Evolutionary conservation across 306 rosid species (phyloP).

Genomic region (Quercus mongolica): DNA sequence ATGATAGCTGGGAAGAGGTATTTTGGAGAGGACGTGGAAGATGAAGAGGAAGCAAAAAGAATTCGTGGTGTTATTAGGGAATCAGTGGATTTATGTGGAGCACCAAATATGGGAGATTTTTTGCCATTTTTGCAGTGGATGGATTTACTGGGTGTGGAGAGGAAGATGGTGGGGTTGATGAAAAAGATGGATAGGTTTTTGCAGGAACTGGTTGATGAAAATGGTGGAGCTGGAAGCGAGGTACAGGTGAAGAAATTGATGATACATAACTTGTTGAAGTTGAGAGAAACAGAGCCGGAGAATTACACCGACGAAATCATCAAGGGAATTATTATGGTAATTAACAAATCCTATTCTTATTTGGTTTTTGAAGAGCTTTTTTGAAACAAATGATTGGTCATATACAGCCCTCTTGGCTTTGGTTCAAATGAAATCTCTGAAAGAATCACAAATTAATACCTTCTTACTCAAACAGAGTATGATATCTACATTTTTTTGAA

Average conservation of each 20-base stretch:
- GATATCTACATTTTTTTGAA: too few relatives aligned
- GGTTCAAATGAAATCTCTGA: too few relatives aligned
- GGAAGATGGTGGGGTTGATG: constrained; percentile 20
- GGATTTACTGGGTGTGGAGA: neutral
- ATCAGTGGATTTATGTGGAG: too few relatives aligned
- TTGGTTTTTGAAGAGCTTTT: neutral
- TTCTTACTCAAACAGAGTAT: too few relatives aligned
- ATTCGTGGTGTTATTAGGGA: too few relatives aligned
- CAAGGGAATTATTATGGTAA: constrained; percentile 32
- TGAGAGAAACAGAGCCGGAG: constrained; percentile 26
- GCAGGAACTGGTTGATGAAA: too few relatives aligned
- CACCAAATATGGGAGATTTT: neutral
- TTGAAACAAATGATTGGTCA: neutral
- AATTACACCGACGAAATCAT: constrained; percentile 26
- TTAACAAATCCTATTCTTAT: constrained; percentile 15
- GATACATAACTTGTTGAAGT: constrained; percentile 12
- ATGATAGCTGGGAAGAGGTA: neutral
- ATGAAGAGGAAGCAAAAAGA: too few relatives aligned
- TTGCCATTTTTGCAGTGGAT: constrained; percentile 1
- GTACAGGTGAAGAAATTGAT: too few relatives aligned
- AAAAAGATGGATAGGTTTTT: constrained; percentile 6
- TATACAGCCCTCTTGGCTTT: neutral
- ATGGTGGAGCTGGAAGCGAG: too few relatives aligned
- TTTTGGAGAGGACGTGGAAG: too few relatives aligned
- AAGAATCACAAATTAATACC: too few relatives aligned